These are phyloP conservation scores for Rhizopus stolonifer DNA, from an alignment of 371 early-diverging fungal genomes.

Conservation along the genomic window DNA sequence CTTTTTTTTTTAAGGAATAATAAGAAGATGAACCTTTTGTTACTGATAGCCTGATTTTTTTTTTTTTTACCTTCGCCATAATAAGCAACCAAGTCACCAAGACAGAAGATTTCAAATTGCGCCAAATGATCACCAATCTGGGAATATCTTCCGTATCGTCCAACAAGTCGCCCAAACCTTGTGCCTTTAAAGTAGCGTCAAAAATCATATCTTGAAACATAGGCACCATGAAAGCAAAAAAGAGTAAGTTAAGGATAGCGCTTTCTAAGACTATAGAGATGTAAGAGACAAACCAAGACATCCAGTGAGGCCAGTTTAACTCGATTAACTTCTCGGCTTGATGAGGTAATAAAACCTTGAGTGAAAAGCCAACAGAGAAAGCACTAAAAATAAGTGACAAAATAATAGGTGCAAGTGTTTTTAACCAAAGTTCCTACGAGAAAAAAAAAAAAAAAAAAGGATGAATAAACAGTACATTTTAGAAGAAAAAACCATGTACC, in stretches of 20 bases:
- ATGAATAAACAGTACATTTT: background rate
- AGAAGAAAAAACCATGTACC: conserved; percentile 22
- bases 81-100: conserved; percentile 26
- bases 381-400: conserved; percentile 26
- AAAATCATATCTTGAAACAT: conserved; percentile 52
- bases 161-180: conserved; percentile 39
- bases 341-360: conserved; percentile 20
- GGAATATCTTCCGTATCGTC: conserved; percentile 28
- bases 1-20: conserved; percentile 22
- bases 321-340: conserved; percentile 42
- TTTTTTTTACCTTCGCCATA: conserved; percentile 19
- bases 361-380: conserved; percentile 27
- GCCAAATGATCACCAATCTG: conserved; percentile 26
- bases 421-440: conserved; percentile 29
- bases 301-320: conserved; percentile 50
- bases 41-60: background rate
- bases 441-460: background rate
- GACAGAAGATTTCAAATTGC: conserved; percentile 26
- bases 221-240: conserved; percentile 49
- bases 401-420: conserved; percentile 27
- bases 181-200: conserved; percentile 43
- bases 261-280: conserved; percentile 44
- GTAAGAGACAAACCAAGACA: conserved; percentile 44
- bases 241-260: conserved; percentile 43
- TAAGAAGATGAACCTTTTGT: no score